Evolutionary conservation across 345 rosid species (phyloP), one percentile per base, ranked within the genome.

Genomic region (Lumnitzera littorea): DNA sequence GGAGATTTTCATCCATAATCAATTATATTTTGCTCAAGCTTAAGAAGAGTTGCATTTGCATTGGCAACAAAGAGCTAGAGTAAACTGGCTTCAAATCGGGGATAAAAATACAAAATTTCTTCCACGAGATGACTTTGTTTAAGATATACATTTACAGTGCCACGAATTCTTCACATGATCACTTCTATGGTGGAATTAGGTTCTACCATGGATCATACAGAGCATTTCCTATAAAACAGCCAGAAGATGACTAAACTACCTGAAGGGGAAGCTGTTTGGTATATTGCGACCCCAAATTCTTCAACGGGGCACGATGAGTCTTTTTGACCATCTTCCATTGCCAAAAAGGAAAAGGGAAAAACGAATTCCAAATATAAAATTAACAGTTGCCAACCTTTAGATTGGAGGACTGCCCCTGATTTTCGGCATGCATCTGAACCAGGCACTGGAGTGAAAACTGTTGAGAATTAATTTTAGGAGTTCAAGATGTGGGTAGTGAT

Each of bases 141-240:
- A 20, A 20, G 20, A 20, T 20, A 20, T 20, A 20, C 20, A 20
- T 20, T 20, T 20, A 20, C 20, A 20, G 20, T 20, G 20, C 20
- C 20, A 20, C 20, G 20, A 20, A 20, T 92, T 69, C 97, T 89
- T 73, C 91, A 87, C 74, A 74, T 87, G 87, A 76, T 92, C 57
- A 81, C 82, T 67, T 81, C 88, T 50, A 85, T 82, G 95, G 87
- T 74, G 12, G 85, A 81, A 78, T 81, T 85, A 56, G 95, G 97
- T 50, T 76, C 85, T 68, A 63, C 76, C 12, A 71, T 78, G 81
- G 91, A 85, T 63, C 94, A 89, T 70, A 76, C 72, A n/a, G 95
- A 92, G 74, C 68, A 75, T 48, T 92, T 89, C 76, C 81, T 87
- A 51, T 16, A 77, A 59, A 87, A 80, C 74, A 81, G 88, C 71